Evolutionary conservation across 148 eudicot species (phyloP).

Genomic region (Fallopia convolvulus): DNA sequence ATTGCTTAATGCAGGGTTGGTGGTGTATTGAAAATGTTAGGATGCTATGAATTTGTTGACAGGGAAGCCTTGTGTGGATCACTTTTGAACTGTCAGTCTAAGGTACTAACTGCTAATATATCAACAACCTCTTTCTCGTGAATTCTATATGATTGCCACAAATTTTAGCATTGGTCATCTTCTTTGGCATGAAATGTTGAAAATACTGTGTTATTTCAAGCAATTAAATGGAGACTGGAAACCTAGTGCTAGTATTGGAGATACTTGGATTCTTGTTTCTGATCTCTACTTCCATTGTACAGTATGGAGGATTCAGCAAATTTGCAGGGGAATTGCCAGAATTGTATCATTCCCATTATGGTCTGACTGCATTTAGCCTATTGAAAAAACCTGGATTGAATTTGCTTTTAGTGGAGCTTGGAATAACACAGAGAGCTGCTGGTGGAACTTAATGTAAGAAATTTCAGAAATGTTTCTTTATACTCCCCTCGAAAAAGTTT

Average conservation of each 20-base stretch:
- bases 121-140: background rate
- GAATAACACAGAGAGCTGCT: constrained; percentile 46
- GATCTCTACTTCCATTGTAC: constrained; percentile 1
- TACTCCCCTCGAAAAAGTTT: background rate
- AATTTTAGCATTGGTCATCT: background rate
- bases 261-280: background rate
- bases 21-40: constrained; percentile 68
- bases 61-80: constrained; percentile 43
- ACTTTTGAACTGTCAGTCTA: constrained; percentile 68
- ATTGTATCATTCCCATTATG: constrained; percentile 84
- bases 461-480: background rate
- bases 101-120: constrained; percentile 34
- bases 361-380: constrained; percentile 74
- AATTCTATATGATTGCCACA: background rate
- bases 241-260: too few relatives aligned
- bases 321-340: constrained; percentile 69
- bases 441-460: background rate
- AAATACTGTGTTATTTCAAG: background rate
- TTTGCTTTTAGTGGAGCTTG: constrained; percentile 53
- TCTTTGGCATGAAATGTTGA: background rate
- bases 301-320: constrained; percentile 97
- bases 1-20: constrained; percentile 41
- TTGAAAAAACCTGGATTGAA: constrained; percentile 54
- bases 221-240: background rate
- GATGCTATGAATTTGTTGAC: constrained; percentile 48